A percentile compares a stretch with the other conserved stretches of the same genome.
Conservation (phyloP, 1,284 basidiomycete genomes). For the Phylloporus sp. region DNA sequence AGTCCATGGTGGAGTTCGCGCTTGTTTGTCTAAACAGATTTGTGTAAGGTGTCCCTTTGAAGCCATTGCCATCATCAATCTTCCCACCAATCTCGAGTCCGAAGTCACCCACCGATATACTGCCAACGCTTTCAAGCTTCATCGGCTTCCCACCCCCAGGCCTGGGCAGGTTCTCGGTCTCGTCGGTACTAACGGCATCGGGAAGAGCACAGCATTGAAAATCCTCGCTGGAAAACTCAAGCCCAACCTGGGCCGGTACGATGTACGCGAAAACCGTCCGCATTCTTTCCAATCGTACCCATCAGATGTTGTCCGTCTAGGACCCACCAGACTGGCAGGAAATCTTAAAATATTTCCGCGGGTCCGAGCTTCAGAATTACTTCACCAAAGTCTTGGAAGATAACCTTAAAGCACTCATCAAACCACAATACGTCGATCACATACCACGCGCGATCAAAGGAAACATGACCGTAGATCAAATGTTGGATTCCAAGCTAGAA, state of each 20-base stretch:
- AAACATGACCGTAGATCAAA: slow-evolving; percentile 80
- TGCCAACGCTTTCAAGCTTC: slow-evolving; percentile 97
- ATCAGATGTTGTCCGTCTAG: slow-evolving; percentile 41
- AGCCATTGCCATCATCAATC: slow-evolving; percentile 96
- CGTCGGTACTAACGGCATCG: slow-evolving; percentile 98
- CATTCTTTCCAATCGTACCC: neutral
- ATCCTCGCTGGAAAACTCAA: slow-evolving; percentile 95
- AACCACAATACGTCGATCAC: slow-evolving; percentile 99
- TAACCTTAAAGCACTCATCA: slow-evolving; percentile 96
- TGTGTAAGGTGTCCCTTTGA: slow-evolving; percentile 89
- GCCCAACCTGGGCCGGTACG: slow-evolving; percentile 90
- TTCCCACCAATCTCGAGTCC: slow-evolving; percentile 93
- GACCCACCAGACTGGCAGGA: slow-evolving; percentile 98
- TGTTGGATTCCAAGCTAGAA: slow-evolving; percentile 90
- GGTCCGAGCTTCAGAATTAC: slow-evolving; percentile 97
- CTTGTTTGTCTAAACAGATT: slow-evolving; percentile 10
- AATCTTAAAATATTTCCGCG: slow-evolving; percentile 96
- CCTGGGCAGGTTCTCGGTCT: slow-evolving; percentile 96
- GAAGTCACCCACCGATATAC: slow-evolving; percentile 97
- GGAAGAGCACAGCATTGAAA: slow-evolving; percentile 96
- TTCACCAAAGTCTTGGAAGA: slow-evolving; percentile 99
- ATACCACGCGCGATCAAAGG: slow-evolving; percentile 96
- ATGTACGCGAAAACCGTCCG: slow-evolving; percentile 54
- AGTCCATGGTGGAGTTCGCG: slow-evolving; percentile 34
- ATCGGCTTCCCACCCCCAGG: slow-evolving; percentile 92